A percentile compares a stretch with the other conserved stretches of the same genome.
phyloP scores from a whole-genome alignment of 2,329 filamentous ascomycete genomes.

The Neofusicoccum ribis region DNA sequence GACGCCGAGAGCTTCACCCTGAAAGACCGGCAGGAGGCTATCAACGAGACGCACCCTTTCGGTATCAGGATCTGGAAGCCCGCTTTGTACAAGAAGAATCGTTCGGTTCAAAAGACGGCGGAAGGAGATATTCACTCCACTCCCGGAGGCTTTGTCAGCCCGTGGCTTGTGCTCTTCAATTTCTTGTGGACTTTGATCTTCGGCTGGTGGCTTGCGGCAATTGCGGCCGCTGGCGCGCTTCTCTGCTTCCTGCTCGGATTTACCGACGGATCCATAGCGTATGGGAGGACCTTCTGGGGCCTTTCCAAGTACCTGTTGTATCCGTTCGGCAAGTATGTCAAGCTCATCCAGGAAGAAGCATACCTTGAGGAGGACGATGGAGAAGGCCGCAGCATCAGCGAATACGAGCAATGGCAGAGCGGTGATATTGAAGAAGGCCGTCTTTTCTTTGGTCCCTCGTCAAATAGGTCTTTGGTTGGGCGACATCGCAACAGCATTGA shows the following conservation, averaged over 20 bases:
- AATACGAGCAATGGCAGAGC: slow-evolving; percentile 99
- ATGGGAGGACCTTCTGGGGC: slow-evolving; percentile 81
- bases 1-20: slow-evolving; percentile 97
- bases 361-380: slow-evolving; percentile 94
- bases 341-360: slow-evolving; percentile 87
- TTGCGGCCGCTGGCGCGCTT: slow-evolving; percentile 72
- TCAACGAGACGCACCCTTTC: slow-evolving; percentile 98
- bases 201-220: slow-evolving; percentile 90
- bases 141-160: slow-evolving; percentile 82
- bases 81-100: slow-evolving; percentile 94
- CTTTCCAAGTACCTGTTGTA: slow-evolving; percentile 87
- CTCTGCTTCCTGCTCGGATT: slow-evolving; percentile 80
- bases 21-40: slow-evolving; percentile 94
- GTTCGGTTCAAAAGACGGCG: slow-evolving; percentile 93
- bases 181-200: slow-evolving; percentile 86
- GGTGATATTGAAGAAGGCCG: slow-evolving; percentile 94
- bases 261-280: slow-evolving; percentile 75
- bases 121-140: slow-evolving; percentile 97
- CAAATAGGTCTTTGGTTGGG: slow-evolving; percentile 76
- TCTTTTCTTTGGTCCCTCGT: slow-evolving; percentile 85
- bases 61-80: slow-evolving; percentile 99
- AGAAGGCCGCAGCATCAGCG: slow-evolving; percentile 93
- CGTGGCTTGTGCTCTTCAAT: slow-evolving; percentile 85
- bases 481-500: slow-evolving; percentile 86
- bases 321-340: slow-evolving; percentile 94